Conservation (phyloP, 23 red algal species). For the Pyropia yezoensis region DNA sequence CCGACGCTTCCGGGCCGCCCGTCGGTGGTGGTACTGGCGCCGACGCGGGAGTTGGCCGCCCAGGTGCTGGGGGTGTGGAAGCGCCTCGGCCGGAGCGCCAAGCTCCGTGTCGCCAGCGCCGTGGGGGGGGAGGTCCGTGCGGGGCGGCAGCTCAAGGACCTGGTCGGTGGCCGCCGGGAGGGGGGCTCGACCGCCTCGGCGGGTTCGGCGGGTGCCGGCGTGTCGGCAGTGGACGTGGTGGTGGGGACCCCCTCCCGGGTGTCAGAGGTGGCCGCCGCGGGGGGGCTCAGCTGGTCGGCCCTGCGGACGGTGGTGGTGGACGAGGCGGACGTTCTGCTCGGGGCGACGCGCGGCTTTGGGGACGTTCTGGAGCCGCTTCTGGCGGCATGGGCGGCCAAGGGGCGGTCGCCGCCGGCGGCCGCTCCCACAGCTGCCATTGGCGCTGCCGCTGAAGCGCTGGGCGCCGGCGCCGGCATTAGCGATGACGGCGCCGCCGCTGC, state of each 20-base stretch:
- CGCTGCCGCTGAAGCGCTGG: neutral
- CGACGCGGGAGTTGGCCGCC: too few species aligned
- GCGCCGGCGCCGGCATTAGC: too few species aligned
- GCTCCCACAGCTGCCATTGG: neutral
- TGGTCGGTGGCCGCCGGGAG: too few species aligned
- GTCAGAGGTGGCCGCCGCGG: conserved; percentile 2
- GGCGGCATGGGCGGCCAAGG: neutral
- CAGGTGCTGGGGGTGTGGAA: conserved; percentile 12
- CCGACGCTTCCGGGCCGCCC: too few species aligned
- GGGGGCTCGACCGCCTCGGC: too few species aligned
- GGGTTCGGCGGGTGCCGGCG: too few species aligned
- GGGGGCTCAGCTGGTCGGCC: conserved; percentile 13
- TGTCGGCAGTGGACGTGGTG: conserved; percentile 24
- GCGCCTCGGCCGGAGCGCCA: conserved; percentile 15
- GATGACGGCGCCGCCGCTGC: too few species aligned
- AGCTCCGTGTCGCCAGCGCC: conserved; percentile 17
- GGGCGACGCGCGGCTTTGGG: conserved; percentile 9
- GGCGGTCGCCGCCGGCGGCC: neutral
- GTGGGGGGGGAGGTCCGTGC: conserved; percentile 3
- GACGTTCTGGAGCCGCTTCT: neutral
- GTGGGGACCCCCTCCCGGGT: conserved; percentile 29
- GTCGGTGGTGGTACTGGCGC: too few species aligned
- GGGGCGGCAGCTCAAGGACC: too few species aligned
- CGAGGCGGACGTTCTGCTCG: conserved; percentile 44
- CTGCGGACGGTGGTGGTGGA: conserved; percentile 28